Base-by-base conservation (phyloP, 805 yeast genomes). In the Limtongia smithiae region DNA sequence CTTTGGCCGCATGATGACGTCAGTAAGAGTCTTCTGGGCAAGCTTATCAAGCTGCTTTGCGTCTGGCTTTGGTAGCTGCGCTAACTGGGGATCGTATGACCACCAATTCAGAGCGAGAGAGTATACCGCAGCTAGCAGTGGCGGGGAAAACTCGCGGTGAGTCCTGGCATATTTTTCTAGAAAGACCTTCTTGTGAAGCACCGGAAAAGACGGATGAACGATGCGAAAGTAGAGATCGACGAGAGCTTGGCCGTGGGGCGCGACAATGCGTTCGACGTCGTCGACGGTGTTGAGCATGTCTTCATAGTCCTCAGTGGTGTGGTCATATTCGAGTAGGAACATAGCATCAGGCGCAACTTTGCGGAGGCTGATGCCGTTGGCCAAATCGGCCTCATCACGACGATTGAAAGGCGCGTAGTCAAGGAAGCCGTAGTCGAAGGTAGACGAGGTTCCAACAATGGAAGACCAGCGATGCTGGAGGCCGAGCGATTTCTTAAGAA, bases 41-140 rank as follows among this genome's bases (percentile, higher is more conserved):
- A 86, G 76, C 51, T 81, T 78, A 60, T 81, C 82, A 48, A 91
- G 68, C 1, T 81, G 79, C 8, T 77, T 78, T 3, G 79, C 81
- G 64, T 87, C 84, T 0, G 97, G 97, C 57, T 86, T 85, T 0
- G 89, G 82, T 46, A 78, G 80, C 20, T 85, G 79, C 43, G 87
- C 78, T 45, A 90, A 71, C 51, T 78, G 81, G 1, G 94, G 85
- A 60, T 82, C 90, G 64, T 82, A 82, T 58, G 86, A 91, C 97
- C 97, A 90, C 94, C 95, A 88, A 64, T 87, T 91, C 37, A 86
- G 76, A 0, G 97, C 95, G 50, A 90, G 70, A 8, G 85, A 80
- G 63, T 91, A 91, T 1, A 91, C 95, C 0, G 96, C 85, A 0
- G 97, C 97, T 40, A 91, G 70, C 42, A 91, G 68, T 0, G 97